Conservation (phyloP, 805 yeast genomes). For the Metschnikowia rubicola region DNA sequence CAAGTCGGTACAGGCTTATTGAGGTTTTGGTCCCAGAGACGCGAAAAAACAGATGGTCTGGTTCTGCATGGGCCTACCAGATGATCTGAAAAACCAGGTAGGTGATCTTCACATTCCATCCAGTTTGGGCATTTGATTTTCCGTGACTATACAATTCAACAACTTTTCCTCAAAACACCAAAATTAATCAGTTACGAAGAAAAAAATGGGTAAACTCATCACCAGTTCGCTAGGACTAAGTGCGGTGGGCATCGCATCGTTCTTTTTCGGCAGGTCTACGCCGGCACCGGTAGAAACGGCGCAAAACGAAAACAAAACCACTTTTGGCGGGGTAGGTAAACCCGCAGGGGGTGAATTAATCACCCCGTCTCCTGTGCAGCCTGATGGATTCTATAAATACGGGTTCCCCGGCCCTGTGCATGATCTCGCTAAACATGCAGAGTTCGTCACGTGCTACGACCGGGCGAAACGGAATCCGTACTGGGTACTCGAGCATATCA, state of each 20-base stretch:
- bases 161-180: too few relatives aligned
- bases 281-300: constrained; percentile 14
- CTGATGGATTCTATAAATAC: constrained; percentile 79
- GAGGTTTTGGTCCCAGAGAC: too few relatives aligned
- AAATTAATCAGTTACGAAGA: too few relatives aligned
- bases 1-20: too few relatives aligned
- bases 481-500: constrained; percentile 87
- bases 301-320: neutral
- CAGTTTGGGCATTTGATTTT: too few relatives aligned
- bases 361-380: constrained; percentile 49
- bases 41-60: too few relatives aligned
- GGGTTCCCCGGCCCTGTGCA: constrained; percentile 96
- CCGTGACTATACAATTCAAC: fast-evolving
- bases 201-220: constrained; percentile 27
- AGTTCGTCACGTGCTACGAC: constrained; percentile 83
- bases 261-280: constrained; percentile 36
- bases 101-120: too few relatives aligned
- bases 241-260: constrained; percentile 38
- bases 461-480: constrained; percentile 82
- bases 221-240: constrained; percentile 34
- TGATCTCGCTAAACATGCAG: constrained; percentile 69
- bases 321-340: constrained; percentile 7
- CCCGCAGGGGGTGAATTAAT: constrained; percentile 14
- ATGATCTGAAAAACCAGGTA: too few relatives aligned
- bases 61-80: too few relatives aligned